Conservation (phyloP, 352 stramenopile genomes). For the Pythium utonaiense region DNA sequence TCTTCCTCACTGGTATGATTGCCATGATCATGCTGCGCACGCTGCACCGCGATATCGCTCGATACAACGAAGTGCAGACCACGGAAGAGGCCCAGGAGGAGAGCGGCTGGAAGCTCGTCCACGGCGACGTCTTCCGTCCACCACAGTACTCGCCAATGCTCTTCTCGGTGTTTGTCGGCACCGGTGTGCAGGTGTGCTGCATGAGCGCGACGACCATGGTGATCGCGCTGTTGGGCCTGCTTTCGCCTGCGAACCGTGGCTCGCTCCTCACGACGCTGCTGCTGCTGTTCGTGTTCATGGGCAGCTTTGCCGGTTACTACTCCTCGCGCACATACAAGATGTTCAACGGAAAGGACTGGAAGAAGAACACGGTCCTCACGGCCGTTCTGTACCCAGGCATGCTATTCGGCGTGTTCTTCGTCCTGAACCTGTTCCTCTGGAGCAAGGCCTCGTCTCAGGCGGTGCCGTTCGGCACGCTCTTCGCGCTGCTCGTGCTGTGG, state of each 20-base stretch:
- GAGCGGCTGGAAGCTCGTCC: constrained; percentile 96
- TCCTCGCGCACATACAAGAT: constrained; percentile 98
- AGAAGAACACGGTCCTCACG: constrained; percentile 95
- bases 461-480: constrained; percentile 96
- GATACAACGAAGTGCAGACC: constrained; percentile 95
- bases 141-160: constrained; percentile 92
- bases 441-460: constrained; percentile 81
- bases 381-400: constrained; percentile 93
- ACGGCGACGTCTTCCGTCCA: constrained; percentile 98
- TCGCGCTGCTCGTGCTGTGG: constrained; percentile 97
- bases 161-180: constrained; percentile 94
- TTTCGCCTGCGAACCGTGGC: constrained; percentile 96
- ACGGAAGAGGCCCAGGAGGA: constrained; percentile 95
- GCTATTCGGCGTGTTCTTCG: constrained; percentile 93
- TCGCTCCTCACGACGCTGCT: constrained; percentile 95
- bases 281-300: constrained; percentile 98
- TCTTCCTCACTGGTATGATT: constrained; percentile 99
- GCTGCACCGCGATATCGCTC: constrained; percentile 97
- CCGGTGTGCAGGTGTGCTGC: constrained; percentile 93
- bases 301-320: constrained; percentile 95
- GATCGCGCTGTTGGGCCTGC: constrained; percentile 92
- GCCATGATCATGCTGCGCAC: constrained; percentile 99
- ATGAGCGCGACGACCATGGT: constrained; percentile 95
- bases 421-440: constrained; percentile 96
- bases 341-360: constrained; percentile 97